Evolutionary conservation across 495 filamentous ascomycete genomes (phyloP), one percentile per base, ranked within the genome.

Genomic region (Cryomyces antarcticus): DNA sequence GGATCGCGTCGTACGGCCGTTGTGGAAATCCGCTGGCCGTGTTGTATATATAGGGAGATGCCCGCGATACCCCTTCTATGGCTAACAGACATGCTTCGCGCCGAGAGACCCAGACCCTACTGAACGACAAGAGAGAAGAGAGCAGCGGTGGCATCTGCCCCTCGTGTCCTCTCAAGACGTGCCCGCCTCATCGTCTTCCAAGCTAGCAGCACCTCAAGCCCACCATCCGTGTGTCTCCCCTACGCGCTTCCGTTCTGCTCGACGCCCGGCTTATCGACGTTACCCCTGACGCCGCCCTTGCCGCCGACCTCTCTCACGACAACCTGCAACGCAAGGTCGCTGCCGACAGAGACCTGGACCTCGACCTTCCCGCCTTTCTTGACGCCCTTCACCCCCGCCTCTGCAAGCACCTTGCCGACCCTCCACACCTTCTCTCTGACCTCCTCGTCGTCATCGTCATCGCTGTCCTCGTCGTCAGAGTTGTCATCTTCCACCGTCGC

Each of bases 331-430:
- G 65, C 66, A 39, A 93, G 62, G 58, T 95, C 86, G 12, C 69
- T 70, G 36, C 69, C 72, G 44, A 95, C 80, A 52, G 84, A 87
- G 46, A 97, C 70, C 56, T 80, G 88, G 39, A 96, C 75, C 70
- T 96, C 89, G 48, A 96, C 76, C 67, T 89, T 94, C 49, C 71
- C 69, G 33, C 82, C 82, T 67, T 86, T 87, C 73, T 82, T 84
- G 44, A 86, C 73, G 45, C 68, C 81, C 61, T 70, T 78, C 52
- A 96, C 59, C 30, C 77, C 80, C 7, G 82, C 80, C 66, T 97
- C 89, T 38, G 85, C 87, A 39, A 97, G 72, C 41, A 82, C 68
- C 45, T 67, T 75, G 45, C 80, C 80, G 30, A 85, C 73, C 66
- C 88, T 92, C 81, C 85, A 93, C n/a, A 88, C 70, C 66, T 86